A percentile compares a stretch with the other conserved stretches of the same genome.
Conservation (phyloP, 2,329 filamentous ascomycete species). For the Fusarium palustre region DNA sequence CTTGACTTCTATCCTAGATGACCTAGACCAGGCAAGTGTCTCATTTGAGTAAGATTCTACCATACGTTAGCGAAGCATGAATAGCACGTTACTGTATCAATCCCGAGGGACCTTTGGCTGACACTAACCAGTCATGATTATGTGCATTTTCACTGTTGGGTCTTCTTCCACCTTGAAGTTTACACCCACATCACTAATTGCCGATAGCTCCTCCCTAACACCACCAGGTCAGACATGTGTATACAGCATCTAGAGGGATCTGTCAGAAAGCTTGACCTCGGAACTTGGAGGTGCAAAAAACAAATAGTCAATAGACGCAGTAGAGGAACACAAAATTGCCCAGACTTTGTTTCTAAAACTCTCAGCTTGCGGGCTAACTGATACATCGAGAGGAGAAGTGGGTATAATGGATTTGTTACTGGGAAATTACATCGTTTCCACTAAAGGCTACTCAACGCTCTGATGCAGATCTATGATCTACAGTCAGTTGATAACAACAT, state of each 20-base stretch:
- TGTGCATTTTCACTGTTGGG: background rate
- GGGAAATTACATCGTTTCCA: background rate
- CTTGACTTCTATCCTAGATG: background rate
- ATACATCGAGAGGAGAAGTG: background rate
- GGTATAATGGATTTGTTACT: background rate
- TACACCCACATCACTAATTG: constrained; percentile 9
- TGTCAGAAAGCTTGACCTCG: background rate
- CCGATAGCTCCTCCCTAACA: constrained; percentile 15
- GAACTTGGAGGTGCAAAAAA: background rate
- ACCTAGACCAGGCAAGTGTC: background rate
- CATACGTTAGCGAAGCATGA: background rate
- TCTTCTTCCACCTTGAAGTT: constrained; percentile 17
- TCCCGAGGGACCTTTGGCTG: background rate
- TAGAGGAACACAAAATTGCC: background rate
- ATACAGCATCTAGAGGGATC: background rate
- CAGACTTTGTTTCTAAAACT: background rate
- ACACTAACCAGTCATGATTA: background rate
- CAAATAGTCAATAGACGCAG: background rate
- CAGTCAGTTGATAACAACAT: background rate
- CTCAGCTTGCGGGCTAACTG: background rate
- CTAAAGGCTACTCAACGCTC: background rate
- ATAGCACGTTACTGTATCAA: background rate
- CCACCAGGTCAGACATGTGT: background rate
- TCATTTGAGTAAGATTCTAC: background rate
- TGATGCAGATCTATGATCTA: background rate